Percentiles rank a stretch among this genome's conserved stretches.
These are phyloP conservation scores for Solanum sejunctum DNA, from an alignment of 257 asterid species.

Conservation along the genomic window DNA sequence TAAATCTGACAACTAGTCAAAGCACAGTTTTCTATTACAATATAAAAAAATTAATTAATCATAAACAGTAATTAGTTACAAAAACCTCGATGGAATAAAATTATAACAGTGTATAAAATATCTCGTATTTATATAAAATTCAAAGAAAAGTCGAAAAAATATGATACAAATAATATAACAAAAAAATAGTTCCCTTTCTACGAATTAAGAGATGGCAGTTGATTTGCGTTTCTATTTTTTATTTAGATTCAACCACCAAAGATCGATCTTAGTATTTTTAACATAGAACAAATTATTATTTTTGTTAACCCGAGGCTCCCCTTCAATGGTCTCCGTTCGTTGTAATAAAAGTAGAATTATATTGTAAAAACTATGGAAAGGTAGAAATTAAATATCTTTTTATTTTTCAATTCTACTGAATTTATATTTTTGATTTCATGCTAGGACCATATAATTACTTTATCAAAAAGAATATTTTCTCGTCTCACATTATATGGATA, in stretches of 20 bases:
- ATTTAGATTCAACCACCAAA: no score
- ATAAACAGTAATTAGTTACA: not conserved
- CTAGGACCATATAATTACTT: not conserved
- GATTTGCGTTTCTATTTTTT: no score
- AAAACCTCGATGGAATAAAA: not conserved
- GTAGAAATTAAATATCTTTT: not conserved
- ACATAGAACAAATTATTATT: no score
- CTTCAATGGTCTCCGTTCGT: not conserved
- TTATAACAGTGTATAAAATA: not conserved
- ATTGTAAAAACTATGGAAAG: not conserved
- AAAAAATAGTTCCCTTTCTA: no score
- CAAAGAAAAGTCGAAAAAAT: accelerated
- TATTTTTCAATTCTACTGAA: not conserved
- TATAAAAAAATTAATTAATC: not conserved
- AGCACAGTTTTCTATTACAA: not conserved
- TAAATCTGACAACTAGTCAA: not conserved
- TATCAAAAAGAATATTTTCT: not conserved
- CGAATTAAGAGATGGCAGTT: no score
- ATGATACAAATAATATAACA: not conserved
- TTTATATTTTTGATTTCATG: not conserved
- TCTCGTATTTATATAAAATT: not conserved
- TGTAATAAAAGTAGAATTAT: not conserved
- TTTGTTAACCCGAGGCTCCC: not conserved
- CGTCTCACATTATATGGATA: no score
- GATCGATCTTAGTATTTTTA: no score